These are phyloP conservation scores for Lyophyllum decastes DNA, from an alignment of 768 basidiomycete genomes.

Conservation along the genomic window DNA sequence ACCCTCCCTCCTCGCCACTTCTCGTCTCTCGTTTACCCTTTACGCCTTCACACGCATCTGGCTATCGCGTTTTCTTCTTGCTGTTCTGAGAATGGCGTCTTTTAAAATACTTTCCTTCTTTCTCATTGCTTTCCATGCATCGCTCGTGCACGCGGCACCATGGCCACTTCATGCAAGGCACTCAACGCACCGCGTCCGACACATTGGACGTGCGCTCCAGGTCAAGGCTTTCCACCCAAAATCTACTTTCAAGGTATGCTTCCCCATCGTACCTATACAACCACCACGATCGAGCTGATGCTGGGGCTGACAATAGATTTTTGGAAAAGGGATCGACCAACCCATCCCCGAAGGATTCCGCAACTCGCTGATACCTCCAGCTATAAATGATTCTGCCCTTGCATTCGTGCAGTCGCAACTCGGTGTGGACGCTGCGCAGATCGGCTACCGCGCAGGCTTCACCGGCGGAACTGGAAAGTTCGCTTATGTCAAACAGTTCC, in stretches of 20 bases:
- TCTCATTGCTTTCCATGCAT: conserved; percentile 23
- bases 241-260: conserved; percentile 22
- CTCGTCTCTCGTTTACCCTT: conserved; percentile 3
- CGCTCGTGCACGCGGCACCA: conserved; percentile 28
- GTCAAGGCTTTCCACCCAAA: conserved; percentile 28
- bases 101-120: conserved; percentile 26
- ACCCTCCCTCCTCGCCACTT: conserved; percentile 6
- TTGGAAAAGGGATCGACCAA: conserved; percentile 27
- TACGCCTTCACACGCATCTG: conserved; percentile 9
- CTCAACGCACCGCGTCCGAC: conserved; percentile 29
- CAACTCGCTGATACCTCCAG: conserved; percentile 18
- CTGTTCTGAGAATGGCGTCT: conserved; percentile 30
- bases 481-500: conserved; percentile 33
- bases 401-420: conserved; percentile 29
- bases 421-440: conserved; percentile 18
- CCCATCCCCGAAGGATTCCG: conserved; percentile 12
- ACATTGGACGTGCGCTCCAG: conserved; percentile 25
- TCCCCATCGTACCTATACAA: background rate
- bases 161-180: conserved; percentile 30
- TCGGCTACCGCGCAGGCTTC: conserved; percentile 24
- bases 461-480: conserved; percentile 18
- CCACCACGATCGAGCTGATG: background rate
- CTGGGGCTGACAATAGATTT: conserved; percentile 16
- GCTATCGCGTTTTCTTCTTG: conserved; percentile 8
- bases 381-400: conserved; percentile 29